Evolutionary conservation across 805 yeast genomes (phyloP).

Genomic region (Kregervanrija pseudodelftensis): DNA sequence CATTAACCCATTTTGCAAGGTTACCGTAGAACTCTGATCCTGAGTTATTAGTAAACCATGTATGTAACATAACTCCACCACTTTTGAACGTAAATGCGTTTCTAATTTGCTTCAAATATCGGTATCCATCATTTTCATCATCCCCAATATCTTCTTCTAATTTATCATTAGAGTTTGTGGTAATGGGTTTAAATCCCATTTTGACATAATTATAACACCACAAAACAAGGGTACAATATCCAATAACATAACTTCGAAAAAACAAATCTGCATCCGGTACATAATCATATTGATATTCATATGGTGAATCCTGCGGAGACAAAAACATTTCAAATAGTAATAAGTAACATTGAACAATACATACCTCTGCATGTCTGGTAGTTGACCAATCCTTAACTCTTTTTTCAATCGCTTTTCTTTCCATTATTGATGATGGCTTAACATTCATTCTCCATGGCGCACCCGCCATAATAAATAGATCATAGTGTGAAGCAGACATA

Average conservation of each 20-base stretch:
- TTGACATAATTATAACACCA: slow-evolving; percentile 47
- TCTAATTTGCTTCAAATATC: slow-evolving; percentile 43
- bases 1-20: slow-evolving; percentile 34
- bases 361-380: slow-evolving; percentile 40
- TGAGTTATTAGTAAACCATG: slow-evolving; percentile 26
- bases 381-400: slow-evolving; percentile 49
- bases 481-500: slow-evolving; percentile 68
- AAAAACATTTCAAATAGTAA: slow-evolving; percentile 57
- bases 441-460: slow-evolving; percentile 78
- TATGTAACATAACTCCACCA: slow-evolving; percentile 27
- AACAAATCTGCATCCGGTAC: slow-evolving; percentile 47
- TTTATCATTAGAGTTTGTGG: slow-evolving; percentile 16
- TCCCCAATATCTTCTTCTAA: slow-evolving; percentile 7
- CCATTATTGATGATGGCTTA: slow-evolving; percentile 42
- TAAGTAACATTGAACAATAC: slow-evolving; percentile 55
- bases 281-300: slow-evolving; percentile 37
- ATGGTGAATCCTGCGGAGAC: slow-evolving; percentile 39
- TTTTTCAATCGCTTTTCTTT: slow-evolving; percentile 38
- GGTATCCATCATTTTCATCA: slow-evolving; percentile 40
- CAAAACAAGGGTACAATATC: slow-evolving; percentile 34
- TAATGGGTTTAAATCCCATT: slow-evolving; percentile 37
- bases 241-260: slow-evolving; percentile 36
- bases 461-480: slow-evolving; percentile 73
- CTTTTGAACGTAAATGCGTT: slow-evolving; percentile 30
- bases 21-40: slow-evolving; percentile 35